A percentile compares a stretch with the other conserved stretches of the same genome.
Conservation (phyloP, 768 basidiomycete species). For the Pleurotus sapidus region DNA sequence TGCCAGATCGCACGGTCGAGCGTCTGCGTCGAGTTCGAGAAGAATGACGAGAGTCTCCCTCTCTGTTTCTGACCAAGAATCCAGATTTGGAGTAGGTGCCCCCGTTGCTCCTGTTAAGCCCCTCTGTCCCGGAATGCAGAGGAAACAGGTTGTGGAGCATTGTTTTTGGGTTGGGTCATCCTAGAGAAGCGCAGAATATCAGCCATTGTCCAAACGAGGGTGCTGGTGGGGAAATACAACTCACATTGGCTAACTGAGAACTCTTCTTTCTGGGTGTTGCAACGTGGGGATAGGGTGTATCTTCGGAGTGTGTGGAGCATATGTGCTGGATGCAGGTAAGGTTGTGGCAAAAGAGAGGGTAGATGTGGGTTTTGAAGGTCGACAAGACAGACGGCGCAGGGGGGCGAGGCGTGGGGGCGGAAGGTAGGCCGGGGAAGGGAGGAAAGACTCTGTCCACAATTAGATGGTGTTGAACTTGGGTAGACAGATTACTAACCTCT, state of each 20-base stretch:
- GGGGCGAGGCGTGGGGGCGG: neutral
- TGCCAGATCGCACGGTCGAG: slow-evolving; percentile 52
- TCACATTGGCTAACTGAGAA: neutral
- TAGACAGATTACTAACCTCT: no score
- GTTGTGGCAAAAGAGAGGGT: slow-evolving; percentile 49
- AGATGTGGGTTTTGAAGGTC: slow-evolving; percentile 15
- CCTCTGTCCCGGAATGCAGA: no score
- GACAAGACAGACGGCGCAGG: neutral
- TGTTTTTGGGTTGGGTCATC: no score
- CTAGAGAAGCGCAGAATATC: no score
- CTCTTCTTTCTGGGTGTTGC: slow-evolving; percentile 19
- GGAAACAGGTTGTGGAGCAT: no score
- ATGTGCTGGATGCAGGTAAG: slow-evolving; percentile 47
- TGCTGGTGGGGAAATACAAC: no score
- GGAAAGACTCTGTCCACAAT: slow-evolving; percentile 25
- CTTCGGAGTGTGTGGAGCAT: slow-evolving; percentile 48
- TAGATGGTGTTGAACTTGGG: no score
- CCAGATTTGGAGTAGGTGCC: no score
- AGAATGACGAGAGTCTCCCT: slow-evolving; percentile 16
- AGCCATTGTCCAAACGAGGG: no score
- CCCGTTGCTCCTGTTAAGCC: no score
- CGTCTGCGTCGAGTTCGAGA: slow-evolving; percentile 41
- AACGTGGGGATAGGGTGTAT: neutral
- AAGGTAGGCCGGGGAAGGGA: neutral
- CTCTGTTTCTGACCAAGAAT: no score